Evolutionary conservation across 768 basidiomycete genomes (phyloP), one percentile per base, ranked within the genome.

Genomic region (Phaffia australis): DNA sequence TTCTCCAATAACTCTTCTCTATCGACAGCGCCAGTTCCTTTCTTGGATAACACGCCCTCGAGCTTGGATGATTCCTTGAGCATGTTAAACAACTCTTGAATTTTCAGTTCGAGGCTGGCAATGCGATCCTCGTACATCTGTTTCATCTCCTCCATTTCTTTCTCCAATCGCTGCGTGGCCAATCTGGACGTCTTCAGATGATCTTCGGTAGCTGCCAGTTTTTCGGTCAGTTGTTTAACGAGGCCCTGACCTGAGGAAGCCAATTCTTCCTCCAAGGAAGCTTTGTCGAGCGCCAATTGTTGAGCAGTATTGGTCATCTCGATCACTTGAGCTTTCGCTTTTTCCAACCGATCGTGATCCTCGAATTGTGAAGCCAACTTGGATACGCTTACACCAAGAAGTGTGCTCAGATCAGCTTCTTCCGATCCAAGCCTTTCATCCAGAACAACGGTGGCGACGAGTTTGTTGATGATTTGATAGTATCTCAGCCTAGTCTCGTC

Each of bases 1-100:
- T 74, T 73, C 47, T 86, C 82, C 8, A 95, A 85, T 50, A 98
- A 81, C 21, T 84, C 81, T 77, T 86, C 86, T 67, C 90, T 82
- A 72, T 93, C 87, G 83, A 91, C 84, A 1, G 4, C 32, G 15
- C 50, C 62, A 9, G 80, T 76, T 9, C 80, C 81, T 25, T 78
- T 76, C 52, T 81, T 82, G 23, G 88, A 46, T 15, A 60, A 77
- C 67, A 92, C 83, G 69, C 81, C 82, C 64, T 88, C 87, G 48
- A 89, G 82, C 18, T 87, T 85, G 27, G 73, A 71, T 47, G 87
- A 82, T 72, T 94, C 88, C 74, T 85, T 88, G 63, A 98, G 80
- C 90, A 95, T 94, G 71, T 87, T 82, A 79, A 93, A 98, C 21
- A 97, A 77, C 74, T 95, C 92, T 81, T 88, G 83, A 69, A 94